Evolutionary conservation across 306 rosid species (phyloP).

Genomic region (Quercus variabilis): DNA sequence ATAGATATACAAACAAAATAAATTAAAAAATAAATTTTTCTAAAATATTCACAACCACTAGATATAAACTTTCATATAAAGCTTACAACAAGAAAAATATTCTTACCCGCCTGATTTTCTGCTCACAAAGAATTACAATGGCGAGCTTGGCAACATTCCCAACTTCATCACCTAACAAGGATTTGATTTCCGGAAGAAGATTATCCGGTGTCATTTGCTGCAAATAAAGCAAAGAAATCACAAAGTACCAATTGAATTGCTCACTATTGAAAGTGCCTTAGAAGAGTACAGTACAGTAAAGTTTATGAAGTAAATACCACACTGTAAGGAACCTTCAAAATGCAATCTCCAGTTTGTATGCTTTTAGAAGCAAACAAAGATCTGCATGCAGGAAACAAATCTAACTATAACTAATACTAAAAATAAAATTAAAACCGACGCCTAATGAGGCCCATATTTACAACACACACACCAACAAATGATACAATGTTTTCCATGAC

Average conservation of each 20-base stretch:
- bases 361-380: slow-evolving; percentile 58
- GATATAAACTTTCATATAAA: slow-evolving; percentile 5
- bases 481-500: background rate
- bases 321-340: slow-evolving; percentile 67
- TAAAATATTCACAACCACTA: background rate
- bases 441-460: background rate
- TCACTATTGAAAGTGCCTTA: background rate
- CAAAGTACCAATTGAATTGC: background rate
- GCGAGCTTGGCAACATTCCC: slow-evolving; percentile 65
- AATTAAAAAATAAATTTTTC: background rate
- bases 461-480: background rate
- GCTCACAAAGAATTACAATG: slow-evolving; percentile 50
- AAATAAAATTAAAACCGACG: background rate
- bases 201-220: slow-evolving; percentile 69
- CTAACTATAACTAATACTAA: background rate
- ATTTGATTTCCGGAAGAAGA: slow-evolving; percentile 47
- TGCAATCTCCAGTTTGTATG: slow-evolving; percentile 56
- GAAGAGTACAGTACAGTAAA: background rate
- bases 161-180: slow-evolving; percentile 35
- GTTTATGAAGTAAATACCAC: slow-evolving; percentile 36
- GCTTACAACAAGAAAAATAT: background rate
- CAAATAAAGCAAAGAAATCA: slow-evolving; percentile 19
- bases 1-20: background rate
- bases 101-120: slow-evolving; percentile 49
- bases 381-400: slow-evolving; percentile 28